Evolutionary conservation across 2,329 filamentous ascomycete species (phyloP).

Genomic region (Monosporascus sp.): DNA sequence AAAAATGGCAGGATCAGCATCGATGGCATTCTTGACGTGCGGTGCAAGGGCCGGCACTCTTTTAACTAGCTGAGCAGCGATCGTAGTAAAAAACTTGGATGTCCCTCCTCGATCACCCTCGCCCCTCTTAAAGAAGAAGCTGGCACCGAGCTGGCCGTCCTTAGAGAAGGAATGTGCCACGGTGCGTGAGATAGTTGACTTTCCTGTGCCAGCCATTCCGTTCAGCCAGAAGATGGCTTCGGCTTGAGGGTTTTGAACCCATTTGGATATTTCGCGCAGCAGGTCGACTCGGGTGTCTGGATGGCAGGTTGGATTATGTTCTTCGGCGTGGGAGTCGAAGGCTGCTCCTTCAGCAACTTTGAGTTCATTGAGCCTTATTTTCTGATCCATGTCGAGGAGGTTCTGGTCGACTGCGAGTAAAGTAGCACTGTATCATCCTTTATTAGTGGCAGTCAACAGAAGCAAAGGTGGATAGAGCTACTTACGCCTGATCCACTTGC

Average conservation of each 20-base stretch:
- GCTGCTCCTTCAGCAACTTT: conserved; percentile 11
- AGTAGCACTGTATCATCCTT: background rate
- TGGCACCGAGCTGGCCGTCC: conserved; percentile 3
- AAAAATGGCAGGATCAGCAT: no score
- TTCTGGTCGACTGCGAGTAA: background rate
- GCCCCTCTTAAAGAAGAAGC: no score
- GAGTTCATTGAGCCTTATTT: background rate
- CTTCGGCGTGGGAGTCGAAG: conserved; percentile 30
- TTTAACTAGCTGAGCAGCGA: no score
- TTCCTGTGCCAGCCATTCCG: conserved; percentile 34
- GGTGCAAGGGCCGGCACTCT: no score
- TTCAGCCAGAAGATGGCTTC: conserved; percentile 17
- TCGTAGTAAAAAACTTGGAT: no score
- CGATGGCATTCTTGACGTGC: no score
- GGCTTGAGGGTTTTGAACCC: no score
- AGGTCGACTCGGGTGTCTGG: conserved; percentile 26
- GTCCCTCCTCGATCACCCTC: no score
- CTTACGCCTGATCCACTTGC: background rate
- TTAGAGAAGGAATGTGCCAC: conserved; percentile 14
- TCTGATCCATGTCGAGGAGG: background rate
- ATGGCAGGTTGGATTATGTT: conserved; percentile 26
- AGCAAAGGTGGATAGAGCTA: background rate
- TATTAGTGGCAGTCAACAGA: background rate
- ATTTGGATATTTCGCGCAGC: conserved; percentile 12
- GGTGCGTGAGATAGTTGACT: conserved; percentile 33